phyloP scores from a whole-genome alignment of 2,329 filamentous ascomycete species.

The Graphiopsis chlorocephala region DNA sequence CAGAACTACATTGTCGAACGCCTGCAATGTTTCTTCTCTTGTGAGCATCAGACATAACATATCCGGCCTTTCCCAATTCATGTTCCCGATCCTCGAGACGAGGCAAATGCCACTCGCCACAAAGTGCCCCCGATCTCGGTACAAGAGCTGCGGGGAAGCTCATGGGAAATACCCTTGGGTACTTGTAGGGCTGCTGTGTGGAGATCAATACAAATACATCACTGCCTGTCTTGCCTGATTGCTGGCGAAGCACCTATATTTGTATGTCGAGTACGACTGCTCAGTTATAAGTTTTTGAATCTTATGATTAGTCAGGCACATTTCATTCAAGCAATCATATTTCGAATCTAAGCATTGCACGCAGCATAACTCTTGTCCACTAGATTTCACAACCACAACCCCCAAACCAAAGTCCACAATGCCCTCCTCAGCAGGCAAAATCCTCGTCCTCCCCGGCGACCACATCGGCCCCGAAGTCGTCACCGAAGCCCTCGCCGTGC shows the following conservation, averaged over 20 bases:
- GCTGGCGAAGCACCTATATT: too few species aligned
- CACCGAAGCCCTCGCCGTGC: slow-evolving; percentile 46
- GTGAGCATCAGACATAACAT: too few species aligned
- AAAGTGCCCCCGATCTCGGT: slow-evolving; percentile 12
- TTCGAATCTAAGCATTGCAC: too few species aligned
- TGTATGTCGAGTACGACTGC: too few species aligned
- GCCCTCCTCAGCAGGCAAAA: slow-evolving; percentile 24
- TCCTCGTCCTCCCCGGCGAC: slow-evolving; percentile 49
- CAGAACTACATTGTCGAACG: too few species aligned
- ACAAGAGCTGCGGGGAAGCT: slow-evolving; percentile 12
- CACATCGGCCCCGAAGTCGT: slow-evolving; percentile 54
- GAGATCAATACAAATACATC: background rate
- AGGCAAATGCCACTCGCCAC: background rate
- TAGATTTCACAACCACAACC: background rate
- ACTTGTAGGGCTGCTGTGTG: background rate
- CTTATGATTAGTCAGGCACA: too few species aligned
- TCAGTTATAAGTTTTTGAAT: too few species aligned
- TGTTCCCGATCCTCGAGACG: background rate
- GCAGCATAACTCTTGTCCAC: background rate
- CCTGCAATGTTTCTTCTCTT: too few species aligned
- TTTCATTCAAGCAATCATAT: too few species aligned
- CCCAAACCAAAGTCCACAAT: background rate
- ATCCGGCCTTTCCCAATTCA: too few species aligned
- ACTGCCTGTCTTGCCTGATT: too few species aligned
- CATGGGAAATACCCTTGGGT: background rate